Evolutionary conservation across 2,329 filamentous ascomycete species (phyloP).

Genomic region (Paramyrothecium sp.): DNA sequence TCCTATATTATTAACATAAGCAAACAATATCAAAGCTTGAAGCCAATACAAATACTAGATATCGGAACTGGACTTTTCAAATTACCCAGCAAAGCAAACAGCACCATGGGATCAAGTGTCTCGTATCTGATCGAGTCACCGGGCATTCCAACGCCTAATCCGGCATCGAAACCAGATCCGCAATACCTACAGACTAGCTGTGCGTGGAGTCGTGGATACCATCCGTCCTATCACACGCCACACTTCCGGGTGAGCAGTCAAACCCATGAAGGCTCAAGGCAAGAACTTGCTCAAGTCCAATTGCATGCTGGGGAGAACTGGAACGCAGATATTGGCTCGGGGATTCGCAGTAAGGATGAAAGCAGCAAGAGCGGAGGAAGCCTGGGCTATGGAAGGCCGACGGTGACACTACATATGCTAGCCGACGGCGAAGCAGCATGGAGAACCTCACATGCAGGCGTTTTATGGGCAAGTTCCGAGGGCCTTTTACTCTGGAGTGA

Average conservation of each 20-base stretch:
- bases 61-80: neutral
- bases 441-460: neutral
- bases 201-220: neutral
- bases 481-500: neutral
- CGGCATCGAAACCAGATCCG: neutral
- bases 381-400: neutral
- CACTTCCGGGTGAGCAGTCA: neutral
- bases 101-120: neutral
- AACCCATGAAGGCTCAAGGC: neutral
- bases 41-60: neutral
- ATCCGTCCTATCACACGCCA: neutral
- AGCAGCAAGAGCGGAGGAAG: neutral
- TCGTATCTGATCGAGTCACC: neutral
- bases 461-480: neutral
- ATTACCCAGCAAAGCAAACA: neutral
- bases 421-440: neutral
- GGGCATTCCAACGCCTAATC: neutral
- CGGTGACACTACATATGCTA: neutral
- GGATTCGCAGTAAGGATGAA: neutral
- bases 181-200: neutral
- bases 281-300: neutral
- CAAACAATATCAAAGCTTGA: neutral
- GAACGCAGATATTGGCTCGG: neutral
- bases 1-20: neutral
- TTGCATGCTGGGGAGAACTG: neutral